Evolutionary conservation across 495 filamentous ascomycete genomes (phyloP), one percentile per base, ranked within the genome.

Genomic region (Staphylotrichum tortipilum): DNA sequence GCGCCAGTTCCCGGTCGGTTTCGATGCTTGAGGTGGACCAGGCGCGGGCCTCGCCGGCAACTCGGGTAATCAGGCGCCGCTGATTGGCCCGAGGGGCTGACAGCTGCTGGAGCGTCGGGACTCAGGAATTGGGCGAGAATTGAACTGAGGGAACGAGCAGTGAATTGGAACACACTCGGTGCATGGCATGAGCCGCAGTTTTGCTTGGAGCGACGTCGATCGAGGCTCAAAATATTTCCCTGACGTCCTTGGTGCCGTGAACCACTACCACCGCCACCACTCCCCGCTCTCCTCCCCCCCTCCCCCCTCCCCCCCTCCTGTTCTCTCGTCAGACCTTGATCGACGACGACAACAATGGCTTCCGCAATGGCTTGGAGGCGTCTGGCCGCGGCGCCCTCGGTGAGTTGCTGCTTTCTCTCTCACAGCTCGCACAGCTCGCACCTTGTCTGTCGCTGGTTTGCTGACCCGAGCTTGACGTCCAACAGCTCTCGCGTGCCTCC

Each of bases 321-420:
- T n/a, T n/a, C n/a, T 31, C 51, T 48, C 52, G 33, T 50, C 49
- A 52, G 40, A 57, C 57, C 47, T 46, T 53, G 47, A 49, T 61
- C 55, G 56, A 55, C 54, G 51, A 67, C 55, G 56, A 55, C 54
- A 49, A 67, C 66, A 62, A 74, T 76, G 72, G 72, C 72, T 51
- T 72, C 72, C 45, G 71, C 72, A 68, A 73, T 74, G 71, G 71
- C 71, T 60, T 55, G 70, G 67, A 74, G 70, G 60, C 68, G 69
- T 50, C 57, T 76, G 45, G 70, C 66, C 53, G 36, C 64, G 40
- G 60, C 68, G 59, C 65, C 71, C 53, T 52, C 70, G 57, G 73
- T 76, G 35, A 67, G 73, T 71, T 17, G 24, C 36, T 17, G 30
- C 46, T 41, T 28, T 47, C 44, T 28, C n/a, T 10, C 43, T 37